A percentile compares a stretch with the other conserved stretches of the same genome.
Evolutionary conservation across 176 grass and related monocot species (phyloP).

Genomic region (Microstegium vimineum): DNA sequence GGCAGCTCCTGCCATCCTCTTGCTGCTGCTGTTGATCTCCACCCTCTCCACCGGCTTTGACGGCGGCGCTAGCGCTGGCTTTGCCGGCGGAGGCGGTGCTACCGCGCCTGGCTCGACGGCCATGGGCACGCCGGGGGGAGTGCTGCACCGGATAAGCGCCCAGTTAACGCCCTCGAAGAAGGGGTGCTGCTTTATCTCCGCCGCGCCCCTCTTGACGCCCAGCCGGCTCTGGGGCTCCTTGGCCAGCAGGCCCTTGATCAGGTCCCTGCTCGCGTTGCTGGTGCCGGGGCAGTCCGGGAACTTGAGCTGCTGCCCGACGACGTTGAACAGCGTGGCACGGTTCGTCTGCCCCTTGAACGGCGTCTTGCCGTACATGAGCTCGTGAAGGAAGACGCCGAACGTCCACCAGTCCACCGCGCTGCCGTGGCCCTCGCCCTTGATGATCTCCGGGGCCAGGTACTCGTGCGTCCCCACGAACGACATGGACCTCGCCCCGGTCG

Average conservation of each 20-base stretch:
- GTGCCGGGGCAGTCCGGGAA: slow-evolving; percentile 52
- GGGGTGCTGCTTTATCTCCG: slow-evolving; percentile 68
- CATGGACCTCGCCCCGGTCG: slow-evolving; percentile 54
- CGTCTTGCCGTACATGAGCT: slow-evolving; percentile 69
- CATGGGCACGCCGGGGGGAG: slow-evolving; percentile 58
- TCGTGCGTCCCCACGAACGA: slow-evolving; percentile 72
- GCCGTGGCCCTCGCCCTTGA: slow-evolving; percentile 74
- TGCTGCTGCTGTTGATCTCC: slow-evolving; percentile 32
- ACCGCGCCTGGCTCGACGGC: slow-evolving; percentile 12
- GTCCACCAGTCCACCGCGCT: slow-evolving; percentile 84
- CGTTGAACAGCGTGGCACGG: slow-evolving; percentile 69
- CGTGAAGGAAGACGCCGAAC: slow-evolving; percentile 66
- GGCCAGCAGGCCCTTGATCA: slow-evolving; percentile 51
- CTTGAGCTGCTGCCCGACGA: slow-evolving; percentile 66
- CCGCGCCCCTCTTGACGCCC: slow-evolving; percentile 57
- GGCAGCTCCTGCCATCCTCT: slow-evolving; percentile 33
- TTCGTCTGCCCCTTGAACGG: slow-evolving; percentile 73
- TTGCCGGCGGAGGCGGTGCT: not conserved
- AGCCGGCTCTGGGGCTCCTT: slow-evolving; percentile 64
- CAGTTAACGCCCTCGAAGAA: slow-evolving; percentile 72
- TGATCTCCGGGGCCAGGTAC: slow-evolving; percentile 70
- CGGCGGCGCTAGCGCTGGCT: too few relatives aligned
- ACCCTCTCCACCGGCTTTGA: slow-evolving; percentile 26
- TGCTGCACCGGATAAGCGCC: slow-evolving; percentile 71
- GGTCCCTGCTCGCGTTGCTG: slow-evolving; percentile 51